Evolutionary conservation across 306 rosid species (phyloP), one percentile per base, ranked within the genome.

Genomic region (Ormosia emarginata): DNA sequence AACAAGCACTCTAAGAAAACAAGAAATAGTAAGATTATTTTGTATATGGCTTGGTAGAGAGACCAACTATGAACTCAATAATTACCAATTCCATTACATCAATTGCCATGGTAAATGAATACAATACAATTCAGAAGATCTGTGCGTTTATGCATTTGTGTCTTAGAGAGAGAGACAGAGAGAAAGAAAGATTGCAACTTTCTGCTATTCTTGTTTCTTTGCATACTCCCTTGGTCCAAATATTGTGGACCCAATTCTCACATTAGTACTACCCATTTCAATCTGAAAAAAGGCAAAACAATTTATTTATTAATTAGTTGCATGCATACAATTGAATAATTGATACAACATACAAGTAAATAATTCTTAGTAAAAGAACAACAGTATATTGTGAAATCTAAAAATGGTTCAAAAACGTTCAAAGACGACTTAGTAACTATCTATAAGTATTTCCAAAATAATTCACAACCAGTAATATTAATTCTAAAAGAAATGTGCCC

Each of bases 181-280:
- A 32, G 46, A 3, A 77, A 57, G 76, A 71, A 49, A 65, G 47
- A 77, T 57, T 66, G 49, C 66, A 73, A 15, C 37, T 37, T 83
- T 30, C 12, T 37, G 62, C 74, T 77, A 67, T 74, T 64, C 52
- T 67, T 84, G 82, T 82, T 95, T 92, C 83, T 90, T 90, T 34
- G 92, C 80, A 83, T 95, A 95, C 40, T 95, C 99, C 79, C 99
- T 92, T n/a, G 98, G 82, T 78, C 98, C 99, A 84, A 95, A 95
- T 83, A 95, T 92, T 8, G 93, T 93, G 13, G 98, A 95, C 36
- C 99, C 99, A 63, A 95, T 47, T 78, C 99, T 90, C 83, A 93
- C 98, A 79, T 82, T 95, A 9, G 99, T 93, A 78, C 99, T 95
- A 13, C 97, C 96, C 91, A 89, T 87, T 83, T 93, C 96, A 72